These are phyloP conservation scores for Hanseniaspora vineae DNA, from an alignment of 805 yeast genomes.

Conservation along the genomic window DNA sequence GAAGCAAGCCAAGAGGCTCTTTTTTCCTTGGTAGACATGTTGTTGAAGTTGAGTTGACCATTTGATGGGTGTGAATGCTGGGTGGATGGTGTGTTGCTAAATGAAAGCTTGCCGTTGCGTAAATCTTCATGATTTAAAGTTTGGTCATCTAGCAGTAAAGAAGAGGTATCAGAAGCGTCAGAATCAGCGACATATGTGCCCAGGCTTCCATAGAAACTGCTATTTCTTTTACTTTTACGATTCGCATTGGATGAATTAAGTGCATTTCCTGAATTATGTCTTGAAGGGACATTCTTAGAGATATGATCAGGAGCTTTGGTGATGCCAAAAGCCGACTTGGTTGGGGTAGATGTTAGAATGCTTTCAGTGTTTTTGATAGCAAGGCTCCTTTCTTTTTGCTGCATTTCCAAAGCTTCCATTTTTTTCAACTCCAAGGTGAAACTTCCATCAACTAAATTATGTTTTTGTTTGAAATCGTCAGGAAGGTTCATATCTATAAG, in stretches of 20 bases:
- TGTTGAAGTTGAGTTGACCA: not conserved
- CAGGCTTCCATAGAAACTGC: not conserved
- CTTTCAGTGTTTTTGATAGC: not conserved
- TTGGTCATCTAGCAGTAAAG: not conserved
- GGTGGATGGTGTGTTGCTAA: too few species aligned
- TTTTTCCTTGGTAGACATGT: not conserved
- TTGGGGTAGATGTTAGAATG: not conserved
- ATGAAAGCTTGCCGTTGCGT: too few species aligned
- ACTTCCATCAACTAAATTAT: not conserved
- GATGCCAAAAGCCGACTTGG: too few species aligned
- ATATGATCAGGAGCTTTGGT: not conserved
- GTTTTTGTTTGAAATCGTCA: constrained; percentile 1
- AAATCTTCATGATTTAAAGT: not conserved
- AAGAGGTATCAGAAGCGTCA: not conserved
- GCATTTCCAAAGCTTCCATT: not conserved
- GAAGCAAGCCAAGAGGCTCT: not conserved
- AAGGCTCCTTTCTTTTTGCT: not conserved
- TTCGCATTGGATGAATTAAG: not conserved
- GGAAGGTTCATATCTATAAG: constrained; percentile 7
- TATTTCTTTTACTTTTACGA: not conserved
- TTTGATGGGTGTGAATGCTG: not conserved
- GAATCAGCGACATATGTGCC: not conserved
- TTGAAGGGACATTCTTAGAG: not conserved
- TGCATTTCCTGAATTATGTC: constrained; percentile 1
- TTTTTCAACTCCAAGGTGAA: not conserved